A percentile compares a stretch with the other conserved stretches of the same genome.
These are phyloP conservation scores for Erodium texanum DNA, from an alignment of 441 rosid genomes.

Conservation along the genomic window DNA sequence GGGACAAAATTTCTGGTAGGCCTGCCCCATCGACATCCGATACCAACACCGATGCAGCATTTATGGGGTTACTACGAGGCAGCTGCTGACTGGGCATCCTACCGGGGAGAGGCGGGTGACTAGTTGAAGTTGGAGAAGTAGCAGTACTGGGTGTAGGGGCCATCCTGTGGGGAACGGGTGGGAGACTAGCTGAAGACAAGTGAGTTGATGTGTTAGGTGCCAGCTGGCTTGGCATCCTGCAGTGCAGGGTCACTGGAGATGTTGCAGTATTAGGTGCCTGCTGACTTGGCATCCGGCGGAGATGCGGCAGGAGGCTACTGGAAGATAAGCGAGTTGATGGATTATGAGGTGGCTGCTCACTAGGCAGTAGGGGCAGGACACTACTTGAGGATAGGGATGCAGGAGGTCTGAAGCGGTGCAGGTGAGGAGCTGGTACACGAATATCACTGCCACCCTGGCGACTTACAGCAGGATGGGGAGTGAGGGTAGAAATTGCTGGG, in stretches of 20 bases:
- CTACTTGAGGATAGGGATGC: constrained; percentile 7
- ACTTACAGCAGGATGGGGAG: constrained; percentile 32
- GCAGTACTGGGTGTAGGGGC: too few relatives aligned
- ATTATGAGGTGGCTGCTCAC: background rate
- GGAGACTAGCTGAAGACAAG: too few relatives aligned
- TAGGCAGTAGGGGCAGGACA: background rate
- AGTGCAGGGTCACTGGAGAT: too few relatives aligned
- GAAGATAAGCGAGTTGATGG: background rate
- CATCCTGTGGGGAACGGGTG: too few relatives aligned
- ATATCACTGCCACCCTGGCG: constrained; percentile 35
- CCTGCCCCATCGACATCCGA: constrained; percentile 12
- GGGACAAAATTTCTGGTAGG: constrained; percentile 17
- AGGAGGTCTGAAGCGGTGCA: constrained; percentile 46
- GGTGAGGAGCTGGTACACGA: constrained; percentile 53
- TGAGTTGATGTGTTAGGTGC: too few relatives aligned
- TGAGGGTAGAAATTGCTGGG: constrained; percentile 41
- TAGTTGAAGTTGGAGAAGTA: too few relatives aligned
- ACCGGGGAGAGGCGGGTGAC: too few relatives aligned
- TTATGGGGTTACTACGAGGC: constrained; percentile 15
- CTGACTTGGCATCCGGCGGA: constrained; percentile 6
- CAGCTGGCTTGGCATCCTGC: too few relatives aligned
- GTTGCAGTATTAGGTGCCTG: constrained; percentile 17
- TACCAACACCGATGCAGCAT: constrained; percentile 19
- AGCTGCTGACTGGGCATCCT: too few relatives aligned
- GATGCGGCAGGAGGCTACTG: background rate